Base-by-base conservation (phyloP, 2,329 filamentous ascomycete species). In the Fusarium sp. region DNA sequence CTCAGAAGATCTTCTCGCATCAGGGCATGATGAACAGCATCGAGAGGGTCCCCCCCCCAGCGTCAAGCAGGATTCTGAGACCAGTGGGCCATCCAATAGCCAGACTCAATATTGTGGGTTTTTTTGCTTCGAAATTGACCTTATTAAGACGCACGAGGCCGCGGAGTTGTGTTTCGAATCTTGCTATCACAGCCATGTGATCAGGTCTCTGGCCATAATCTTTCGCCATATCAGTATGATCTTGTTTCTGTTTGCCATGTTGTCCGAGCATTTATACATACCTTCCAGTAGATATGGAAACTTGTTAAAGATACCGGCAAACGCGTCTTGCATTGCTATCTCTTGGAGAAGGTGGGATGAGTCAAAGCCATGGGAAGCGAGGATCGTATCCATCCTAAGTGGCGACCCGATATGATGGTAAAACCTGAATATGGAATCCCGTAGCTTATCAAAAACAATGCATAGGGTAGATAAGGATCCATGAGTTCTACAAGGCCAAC, bases 11-110 rank as follows among this genome's bases (percentile, higher is more conserved):
- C 15, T n/a, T 17, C 4, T 24, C 36, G 15, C 2, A 6, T 6
- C 13, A 57, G 36, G 5, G 38, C 54, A 3, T 17, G 4, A 6
- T 17, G 22, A 14, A 57, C 43, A 7, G 36, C 54, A 14, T 50
- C 34, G 4, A 15, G 5, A 7, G 54, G 54, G 13, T 50, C 31
- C 36, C 28, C 36, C 28, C 45, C 11, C 54, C 54, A 9, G 54
- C 24, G 9, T 43, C n/a, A 15, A 57, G 45, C 7, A 57, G 21
- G 8, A 50, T 31, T 21, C 34, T 19, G 7, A 57, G 22, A 5
- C 54, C 54, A 9, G 7, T 8, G 2, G 42, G 13, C 54, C 54
- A 57, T 5, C 54, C 54, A 50, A 57, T 21, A 14, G 54, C 54
- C 26, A 57, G 44, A 3, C 36, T 14, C 9, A 57, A 10, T 15